phyloP scores from a whole-genome alignment of 2,329 filamentous ascomycete species.

The Claviceps humidiphila region DNA sequence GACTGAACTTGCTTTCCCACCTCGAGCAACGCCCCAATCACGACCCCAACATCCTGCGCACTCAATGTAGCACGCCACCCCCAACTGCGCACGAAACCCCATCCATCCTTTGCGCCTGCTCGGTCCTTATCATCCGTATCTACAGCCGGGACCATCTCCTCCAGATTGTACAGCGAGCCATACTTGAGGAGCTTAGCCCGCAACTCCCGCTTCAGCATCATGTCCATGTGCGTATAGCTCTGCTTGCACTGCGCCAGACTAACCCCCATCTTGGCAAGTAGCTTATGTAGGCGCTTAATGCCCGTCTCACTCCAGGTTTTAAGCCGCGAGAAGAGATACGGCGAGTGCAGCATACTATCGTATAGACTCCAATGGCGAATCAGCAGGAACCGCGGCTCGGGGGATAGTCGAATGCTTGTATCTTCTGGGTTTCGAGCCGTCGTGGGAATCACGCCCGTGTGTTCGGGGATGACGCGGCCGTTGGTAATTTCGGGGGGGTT shows the following conservation, averaged over 20 bases:
- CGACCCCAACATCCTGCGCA: slow-evolving; percentile 85
- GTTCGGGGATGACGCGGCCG: slow-evolving; percentile 49
- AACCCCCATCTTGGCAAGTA: slow-evolving; percentile 96
- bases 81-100: slow-evolving; percentile 96
- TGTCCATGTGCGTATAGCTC: slow-evolving; percentile 96
- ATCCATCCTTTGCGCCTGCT: slow-evolving; percentile 70
- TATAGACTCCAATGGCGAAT: slow-evolving; percentile 96
- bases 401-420: slow-evolving; percentile 80
- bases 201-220: slow-evolving; percentile 81
- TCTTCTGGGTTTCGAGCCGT: slow-evolving; percentile 82
- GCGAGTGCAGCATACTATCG: slow-evolving; percentile 96
- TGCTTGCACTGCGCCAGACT: slow-evolving; percentile 88
- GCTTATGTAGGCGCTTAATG: slow-evolving; percentile 77
- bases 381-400: slow-evolving; percentile 84
- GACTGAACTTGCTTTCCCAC: slow-evolving; percentile 52
- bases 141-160: slow-evolving; percentile 76
- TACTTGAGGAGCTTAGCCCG: slow-evolving; percentile 81
- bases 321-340: slow-evolving; percentile 80
- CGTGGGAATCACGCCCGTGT: slow-evolving; percentile 73
- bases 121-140: slow-evolving; percentile 58
- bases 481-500: slow-evolving; percentile 65
- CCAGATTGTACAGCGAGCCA: slow-evolving; percentile 82
- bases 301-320: slow-evolving; percentile 92
- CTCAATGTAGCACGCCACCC: slow-evolving; percentile 92
- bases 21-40: slow-evolving; percentile 84